Evolutionary conservation across 2,329 filamentous ascomycete genomes (phyloP).

Genomic region (Chaetomium globosum): DNA sequence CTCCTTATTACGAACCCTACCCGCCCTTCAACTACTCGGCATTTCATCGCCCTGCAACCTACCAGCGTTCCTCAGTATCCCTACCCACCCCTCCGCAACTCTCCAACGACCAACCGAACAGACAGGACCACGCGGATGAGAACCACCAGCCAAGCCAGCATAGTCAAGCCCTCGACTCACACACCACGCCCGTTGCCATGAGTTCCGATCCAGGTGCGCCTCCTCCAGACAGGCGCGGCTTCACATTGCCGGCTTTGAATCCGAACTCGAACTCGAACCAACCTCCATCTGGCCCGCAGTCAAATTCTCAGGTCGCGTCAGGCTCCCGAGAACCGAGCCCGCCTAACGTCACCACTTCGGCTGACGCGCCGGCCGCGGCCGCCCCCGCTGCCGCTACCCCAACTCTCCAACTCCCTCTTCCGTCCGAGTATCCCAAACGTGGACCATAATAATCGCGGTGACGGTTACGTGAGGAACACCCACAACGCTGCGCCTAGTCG

Average conservation of each 20-base stretch:
- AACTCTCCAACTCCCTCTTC: not conserved
- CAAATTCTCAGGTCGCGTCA: not conserved
- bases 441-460: not conserved
- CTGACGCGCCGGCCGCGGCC: not conserved
- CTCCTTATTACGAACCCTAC: slow-evolving; percentile 18
- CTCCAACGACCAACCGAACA: not conserved
- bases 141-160: slow-evolving; percentile 11
- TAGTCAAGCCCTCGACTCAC: not conserved
- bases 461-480: not conserved
- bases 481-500: not conserved
- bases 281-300: not conserved
- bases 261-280: slow-evolving; percentile 16
- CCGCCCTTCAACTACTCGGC: slow-evolving; percentile 10
- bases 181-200: slow-evolving; percentile 16
- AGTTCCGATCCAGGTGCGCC: slow-evolving; percentile 10
- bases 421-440: not conserved
- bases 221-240: slow-evolving; percentile 1
- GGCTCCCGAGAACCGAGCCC: slow-evolving; percentile 27
- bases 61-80: slow-evolving; percentile 16
- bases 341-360: not conserved
- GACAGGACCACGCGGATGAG: not conserved
- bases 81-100: slow-evolving; percentile 8
- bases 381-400: not conserved
- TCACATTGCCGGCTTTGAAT: slow-evolving; percentile 28
- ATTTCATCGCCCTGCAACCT: slow-evolving; percentile 19